A percentile compares a stretch with the other conserved stretches of the same genome.
phyloP scores from a whole-genome alignment of 2,329 filamentous ascomycete genomes.

The Grosmannia huntii region DNA sequence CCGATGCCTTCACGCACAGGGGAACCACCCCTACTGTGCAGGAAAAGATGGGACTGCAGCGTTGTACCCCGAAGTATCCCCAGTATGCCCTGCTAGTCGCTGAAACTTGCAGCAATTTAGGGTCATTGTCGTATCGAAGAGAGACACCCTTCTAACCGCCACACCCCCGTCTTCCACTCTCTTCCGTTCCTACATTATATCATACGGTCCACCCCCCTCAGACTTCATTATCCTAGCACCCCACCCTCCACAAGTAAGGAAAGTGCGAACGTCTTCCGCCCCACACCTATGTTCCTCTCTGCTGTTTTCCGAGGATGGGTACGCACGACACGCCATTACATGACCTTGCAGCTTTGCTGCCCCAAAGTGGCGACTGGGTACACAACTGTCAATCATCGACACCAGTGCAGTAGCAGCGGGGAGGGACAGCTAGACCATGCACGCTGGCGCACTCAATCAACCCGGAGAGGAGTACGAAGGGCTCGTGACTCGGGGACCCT shows the following conservation, averaged over 20 bases:
- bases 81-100: constrained; percentile 6
- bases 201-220: background rate
- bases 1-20: background rate
- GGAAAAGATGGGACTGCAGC: background rate
- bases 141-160: constrained; percentile 1
- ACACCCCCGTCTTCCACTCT: background rate
- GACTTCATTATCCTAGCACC: background rate
- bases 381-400: constrained; percentile 5
- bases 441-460: background rate
- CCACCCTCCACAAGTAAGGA: background rate
- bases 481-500: background rate
- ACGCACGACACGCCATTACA: constrained; percentile 9
- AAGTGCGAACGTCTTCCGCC: constrained; percentile 2
- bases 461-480: background rate
- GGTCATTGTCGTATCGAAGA: constrained; percentile 12
- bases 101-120: constrained; percentile 12
- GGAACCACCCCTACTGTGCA: background rate
- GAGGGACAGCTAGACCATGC: background rate
- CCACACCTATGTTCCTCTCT: background rate
- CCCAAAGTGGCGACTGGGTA: constrained; percentile 4
- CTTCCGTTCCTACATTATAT: background rate
- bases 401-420: constrained; percentile 1
- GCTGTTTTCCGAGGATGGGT: constrained; percentile 4
- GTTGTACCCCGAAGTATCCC: constrained; percentile 7
- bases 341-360: constrained; percentile 3